Evolutionary conservation across 139 green algal species (phyloP), one percentile per base, ranked within the genome.

Genomic region (Dunaliella sp.): DNA sequence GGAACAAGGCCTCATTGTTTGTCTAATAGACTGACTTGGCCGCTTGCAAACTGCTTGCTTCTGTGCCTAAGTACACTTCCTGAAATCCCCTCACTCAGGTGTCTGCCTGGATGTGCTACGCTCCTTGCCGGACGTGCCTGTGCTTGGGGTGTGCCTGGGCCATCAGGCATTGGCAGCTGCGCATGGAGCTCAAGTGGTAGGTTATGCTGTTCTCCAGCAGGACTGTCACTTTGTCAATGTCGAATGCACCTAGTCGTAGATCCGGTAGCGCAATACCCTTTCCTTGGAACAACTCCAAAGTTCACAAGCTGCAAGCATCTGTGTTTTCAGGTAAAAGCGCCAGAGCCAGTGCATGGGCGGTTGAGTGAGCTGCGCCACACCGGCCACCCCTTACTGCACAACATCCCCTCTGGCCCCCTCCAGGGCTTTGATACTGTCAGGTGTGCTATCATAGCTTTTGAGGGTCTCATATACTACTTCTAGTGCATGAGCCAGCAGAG

Each of bases 131-230:
- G 76, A 93, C 58, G 81, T 97, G 1, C 97, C 97, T 2, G 91
- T 98, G 0, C 94, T 99, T 30, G 97, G 97, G 25, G 97, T 99
- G 25, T 99, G 97, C 91, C 90, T 99, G 74, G 97, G 97, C 3
- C 96, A 99, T 85, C 97, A 99, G 83, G 94, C 96, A 0, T 90
- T 99, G 26, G 97, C 92, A 26, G 74, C 90, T 21, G 93, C 90
- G 2, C 87, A 97, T 85, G 97, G 97, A 0, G 94, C 77, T 0
- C 26, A 30, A 0, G 92, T 98, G 0, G 57, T 92, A n/a, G 87
- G 84, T 65, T 65, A n/a, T n/a, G n/a, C n/a, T n/a, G n/a, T n/a
- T n/a, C n/a, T n/a, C n/a, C n/a, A n/a, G n/a, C n/a, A n/a, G n/a
- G n/a, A n/a, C n/a, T n/a, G n/a, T n/a, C n/a, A n/a, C n/a, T n/a